Evolutionary conservation across 495 filamentous ascomycete genomes (phyloP).

Genomic region (Podospora comata): DNA sequence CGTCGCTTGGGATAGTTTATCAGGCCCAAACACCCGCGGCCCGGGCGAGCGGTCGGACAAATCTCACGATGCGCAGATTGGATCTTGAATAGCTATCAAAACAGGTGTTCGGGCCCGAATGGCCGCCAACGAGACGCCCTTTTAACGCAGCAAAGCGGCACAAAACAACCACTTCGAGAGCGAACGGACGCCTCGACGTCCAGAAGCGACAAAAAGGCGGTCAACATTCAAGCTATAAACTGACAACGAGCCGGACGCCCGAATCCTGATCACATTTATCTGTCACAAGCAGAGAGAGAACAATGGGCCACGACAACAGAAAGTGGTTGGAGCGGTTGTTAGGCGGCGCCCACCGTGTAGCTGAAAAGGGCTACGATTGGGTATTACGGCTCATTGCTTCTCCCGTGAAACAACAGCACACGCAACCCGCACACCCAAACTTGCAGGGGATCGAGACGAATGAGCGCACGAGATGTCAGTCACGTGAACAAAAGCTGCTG

Average conservation of each 20-base stretch:
- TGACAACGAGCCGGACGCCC: not conserved
- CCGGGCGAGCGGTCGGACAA: conserved; percentile 7
- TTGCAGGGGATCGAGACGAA: conserved; percentile 17
- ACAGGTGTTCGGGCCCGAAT: conserved; percentile 4
- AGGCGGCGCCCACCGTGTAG: not conserved
- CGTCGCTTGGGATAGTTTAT: conserved; percentile 8
- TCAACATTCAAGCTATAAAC: not conserved
- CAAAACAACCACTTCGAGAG: conserved; percentile 7
- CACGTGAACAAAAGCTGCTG: conserved; percentile 29
- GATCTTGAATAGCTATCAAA: not conserved
- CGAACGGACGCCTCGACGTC: not conserved
- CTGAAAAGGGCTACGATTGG: not conserved
- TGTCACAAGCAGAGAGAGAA: not conserved
- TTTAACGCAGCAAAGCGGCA: conserved; percentile 13
- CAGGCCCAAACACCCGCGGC: not conserved
- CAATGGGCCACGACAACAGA: not conserved
- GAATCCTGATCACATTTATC: not conserved
- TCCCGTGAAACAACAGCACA: not conserved
- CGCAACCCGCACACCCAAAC: not conserved
- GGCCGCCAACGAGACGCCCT: conserved; percentile 6
- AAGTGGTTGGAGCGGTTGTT: not conserved
- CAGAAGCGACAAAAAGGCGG: conserved; percentile 19
- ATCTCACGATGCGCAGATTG: not conserved
- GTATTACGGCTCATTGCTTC: not conserved
- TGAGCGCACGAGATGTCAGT: conserved; percentile 22